Evolutionary conservation across 208 protist species (phyloP).

Genomic region (Wallacemonas sp.): DNA sequence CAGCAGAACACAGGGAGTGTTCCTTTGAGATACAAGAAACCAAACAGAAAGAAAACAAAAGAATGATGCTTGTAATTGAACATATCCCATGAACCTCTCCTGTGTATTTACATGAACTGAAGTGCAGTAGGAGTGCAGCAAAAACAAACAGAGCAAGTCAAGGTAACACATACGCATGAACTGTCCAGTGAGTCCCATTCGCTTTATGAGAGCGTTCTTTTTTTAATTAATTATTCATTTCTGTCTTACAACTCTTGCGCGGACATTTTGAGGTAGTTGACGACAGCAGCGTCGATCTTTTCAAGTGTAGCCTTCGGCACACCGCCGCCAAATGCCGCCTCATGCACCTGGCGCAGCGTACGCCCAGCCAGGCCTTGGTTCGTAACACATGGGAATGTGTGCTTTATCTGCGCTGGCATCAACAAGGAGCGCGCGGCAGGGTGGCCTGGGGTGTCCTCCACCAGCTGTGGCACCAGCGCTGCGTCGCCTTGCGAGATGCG

Average conservation of each 20-base stretch:
- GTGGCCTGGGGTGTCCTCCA: constrained; percentile 42
- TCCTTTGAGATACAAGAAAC: too few species aligned
- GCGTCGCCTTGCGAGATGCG: constrained; percentile 64
- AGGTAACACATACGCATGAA: too few species aligned
- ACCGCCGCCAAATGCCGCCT: constrained; percentile 34
- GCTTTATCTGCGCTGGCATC: constrained; percentile 31
- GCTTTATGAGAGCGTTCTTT: too few species aligned
- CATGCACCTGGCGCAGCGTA: constrained; percentile 33
- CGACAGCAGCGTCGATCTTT: constrained; percentile 28
- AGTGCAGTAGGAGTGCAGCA: too few species aligned
- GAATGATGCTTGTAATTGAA: too few species aligned
- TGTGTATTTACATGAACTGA: too few species aligned
- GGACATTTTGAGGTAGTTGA: constrained; percentile 26
- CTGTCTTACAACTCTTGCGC: background rate
- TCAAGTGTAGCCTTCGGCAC: constrained; percentile 36
- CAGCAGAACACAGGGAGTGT: background rate
- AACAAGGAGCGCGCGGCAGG: constrained; percentile 46
- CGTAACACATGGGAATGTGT: constrained; percentile 34
- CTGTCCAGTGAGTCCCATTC: too few species aligned
- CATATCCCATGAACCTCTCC: too few species aligned
- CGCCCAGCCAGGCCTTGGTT: constrained; percentile 56
- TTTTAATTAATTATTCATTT: too few species aligned
- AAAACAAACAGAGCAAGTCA: too few species aligned
- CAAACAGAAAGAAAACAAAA: too few species aligned
- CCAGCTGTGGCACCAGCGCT: constrained; percentile 28